Base-by-base conservation (phyloP, 139 green algal species). In the Chlorella sp. region DNA sequence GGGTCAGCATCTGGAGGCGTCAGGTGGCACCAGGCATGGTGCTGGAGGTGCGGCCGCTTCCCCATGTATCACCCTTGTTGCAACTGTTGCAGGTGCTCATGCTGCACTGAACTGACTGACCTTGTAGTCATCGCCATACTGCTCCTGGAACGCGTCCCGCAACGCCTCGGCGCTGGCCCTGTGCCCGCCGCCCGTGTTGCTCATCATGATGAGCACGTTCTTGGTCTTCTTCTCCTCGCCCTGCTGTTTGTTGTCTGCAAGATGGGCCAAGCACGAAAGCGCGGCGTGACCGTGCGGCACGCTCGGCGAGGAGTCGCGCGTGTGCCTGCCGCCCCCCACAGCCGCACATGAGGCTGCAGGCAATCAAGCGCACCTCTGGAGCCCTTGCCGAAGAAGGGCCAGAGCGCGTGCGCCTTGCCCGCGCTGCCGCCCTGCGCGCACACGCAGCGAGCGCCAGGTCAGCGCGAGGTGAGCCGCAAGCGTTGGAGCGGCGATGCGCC, bases 161-260 rank as follows among this genome's bases (percentile, higher is more conserved):
- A 99, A 77, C 5, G 95, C 95, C 72, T 98, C 86, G 2, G 95
- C 95, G 64, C 84, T 94, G 3, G 95, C 95, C 42, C 90, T 87
- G 83, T 99, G 95, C 14, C 95, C 95, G 6, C 95, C 95, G 5
- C 94, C 94, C 1, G 95, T 99, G 84, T 98, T 96, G 55, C 77
- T 91, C 91, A 97, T 97, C 35, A 97, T 86, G 31, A 99, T 96
- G 20, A 99, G 82, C 17, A 99, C 80, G 5, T 83, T 80, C 66
- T 90, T 51, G 36, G 2, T 64, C 70, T 29, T 26, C 26, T 29
- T 73, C 35, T 2, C 10, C 6, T 23, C 3, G 2, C 20, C 2
- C 32, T 30, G 31, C 63, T 31, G 33, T 2, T 51, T 31, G 6
- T 31, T 35, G 23, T 33, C 2, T 23, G 14, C 2, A 61, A 27